Percentiles rank a stretch among this genome's conserved stretches.
Conservation (phyloP, 257 asterid species). For the Cruciata laevipes region DNA sequence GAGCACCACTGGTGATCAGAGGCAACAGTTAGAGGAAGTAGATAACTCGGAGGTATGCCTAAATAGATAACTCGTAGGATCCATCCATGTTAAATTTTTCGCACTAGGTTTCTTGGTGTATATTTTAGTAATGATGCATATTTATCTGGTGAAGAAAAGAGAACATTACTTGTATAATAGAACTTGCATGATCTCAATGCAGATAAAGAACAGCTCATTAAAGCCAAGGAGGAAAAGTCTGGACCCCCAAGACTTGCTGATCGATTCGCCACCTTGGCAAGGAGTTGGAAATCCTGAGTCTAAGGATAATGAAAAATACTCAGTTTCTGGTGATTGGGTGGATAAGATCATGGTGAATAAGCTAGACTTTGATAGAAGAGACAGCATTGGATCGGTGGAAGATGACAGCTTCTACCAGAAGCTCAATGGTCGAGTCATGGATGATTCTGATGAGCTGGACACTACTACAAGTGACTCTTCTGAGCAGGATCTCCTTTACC, state of each 20-base stretch:
- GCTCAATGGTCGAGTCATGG: constrained; percentile 18
- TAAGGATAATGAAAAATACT: constrained; percentile 37
- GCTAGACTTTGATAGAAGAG: constrained; percentile 23
- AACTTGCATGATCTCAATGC: constrained; percentile 10
- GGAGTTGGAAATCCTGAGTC: constrained; percentile 26
- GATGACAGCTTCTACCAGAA: constrained; percentile 26
- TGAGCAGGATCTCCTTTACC: constrained; percentile 49
- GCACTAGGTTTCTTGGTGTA: not conserved
- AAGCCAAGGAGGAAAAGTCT: constrained; percentile 49
- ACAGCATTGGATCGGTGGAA: constrained; percentile 21
- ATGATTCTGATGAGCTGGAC: constrained; percentile 48
- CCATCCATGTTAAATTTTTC: not conserved
- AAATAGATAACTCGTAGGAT: not conserved
- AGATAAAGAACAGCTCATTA: constrained; percentile 36
- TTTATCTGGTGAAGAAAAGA: not conserved
- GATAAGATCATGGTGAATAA: constrained; percentile 48
- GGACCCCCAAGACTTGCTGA: constrained; percentile 42
- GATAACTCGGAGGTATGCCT: constrained; percentile 19
- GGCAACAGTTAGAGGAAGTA: constrained; percentile 16
- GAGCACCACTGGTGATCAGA: constrained; percentile 9
- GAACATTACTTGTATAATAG: not conserved
- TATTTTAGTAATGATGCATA: not conserved
- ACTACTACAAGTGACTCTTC: constrained; percentile 68
- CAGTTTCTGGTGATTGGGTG: constrained; percentile 41
- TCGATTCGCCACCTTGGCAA: constrained; percentile 46